These are phyloP conservation scores for Lodderomyces beijingensis DNA, from an alignment of 1,139 yeast species.

Conservation along the genomic window DNA sequence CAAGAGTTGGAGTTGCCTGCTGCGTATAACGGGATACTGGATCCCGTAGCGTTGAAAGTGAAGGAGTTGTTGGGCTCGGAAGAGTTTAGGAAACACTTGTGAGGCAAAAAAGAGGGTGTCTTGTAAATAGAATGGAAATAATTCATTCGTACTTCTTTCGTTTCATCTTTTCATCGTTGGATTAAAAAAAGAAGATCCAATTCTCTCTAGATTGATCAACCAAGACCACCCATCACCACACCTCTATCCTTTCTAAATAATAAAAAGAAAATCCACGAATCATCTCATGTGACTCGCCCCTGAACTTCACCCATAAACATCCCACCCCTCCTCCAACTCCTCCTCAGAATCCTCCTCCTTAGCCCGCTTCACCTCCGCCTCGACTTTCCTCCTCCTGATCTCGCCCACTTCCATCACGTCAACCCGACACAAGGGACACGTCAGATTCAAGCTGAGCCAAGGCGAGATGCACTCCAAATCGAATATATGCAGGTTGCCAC, in stretches of 20 bases:
- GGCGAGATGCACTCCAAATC: conserved; percentile 90
- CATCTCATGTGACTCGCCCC: too few species aligned
- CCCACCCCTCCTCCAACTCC: conserved; percentile 61
- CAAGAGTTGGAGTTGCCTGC: conserved; percentile 34
- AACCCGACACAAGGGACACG: conserved; percentile 86
- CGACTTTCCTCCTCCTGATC: conserved; percentile 41
- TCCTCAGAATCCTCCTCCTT: conserved; percentile 66
- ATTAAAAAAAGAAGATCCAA: too few species aligned
- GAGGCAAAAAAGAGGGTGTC: conserved; percentile 3
- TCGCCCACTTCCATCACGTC: conserved; percentile 48
- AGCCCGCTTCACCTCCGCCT: conserved; percentile 32
- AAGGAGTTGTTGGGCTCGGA: conserved; percentile 58
- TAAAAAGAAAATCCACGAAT: too few species aligned
- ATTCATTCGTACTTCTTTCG: too few species aligned
- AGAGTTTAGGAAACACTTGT: conserved; percentile 48
- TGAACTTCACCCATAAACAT: conserved; percentile 59
- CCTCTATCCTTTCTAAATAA: too few species aligned
- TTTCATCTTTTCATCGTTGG: too few species aligned
- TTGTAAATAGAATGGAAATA: conserved; percentile 5
- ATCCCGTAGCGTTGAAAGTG: conserved; percentile 69
- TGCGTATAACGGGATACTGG: conserved; percentile 39
- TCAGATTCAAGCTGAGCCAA: conserved; percentile 75
- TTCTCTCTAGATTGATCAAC: too few species aligned
- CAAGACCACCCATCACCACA: too few species aligned
- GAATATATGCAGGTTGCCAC: conserved; percentile 62